Evolutionary conservation across 306 rosid species (phyloP).

Genomic region (Cucurbita moschata): DNA sequence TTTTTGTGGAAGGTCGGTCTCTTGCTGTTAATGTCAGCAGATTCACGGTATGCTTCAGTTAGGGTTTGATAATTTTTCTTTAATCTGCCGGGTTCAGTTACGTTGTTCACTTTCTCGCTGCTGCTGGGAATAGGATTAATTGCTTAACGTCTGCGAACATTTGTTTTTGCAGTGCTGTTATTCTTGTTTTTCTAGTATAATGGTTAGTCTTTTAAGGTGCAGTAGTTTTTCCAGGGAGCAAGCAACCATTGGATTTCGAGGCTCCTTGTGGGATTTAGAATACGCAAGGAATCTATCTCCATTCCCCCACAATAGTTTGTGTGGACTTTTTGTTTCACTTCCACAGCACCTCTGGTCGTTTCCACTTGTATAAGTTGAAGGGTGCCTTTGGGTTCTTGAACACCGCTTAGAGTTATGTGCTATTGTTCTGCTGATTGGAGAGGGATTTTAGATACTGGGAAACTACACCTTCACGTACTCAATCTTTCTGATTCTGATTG

Average conservation of each 20-base stretch:
- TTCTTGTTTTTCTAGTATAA: background rate
- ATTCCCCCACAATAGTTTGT: background rate
- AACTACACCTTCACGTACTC: slow-evolving; percentile 7
- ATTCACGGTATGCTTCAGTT: background rate
- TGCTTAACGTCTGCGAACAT: background rate
- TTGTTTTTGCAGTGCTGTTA: background rate
- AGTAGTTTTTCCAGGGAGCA: background rate
- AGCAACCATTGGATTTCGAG: background rate
- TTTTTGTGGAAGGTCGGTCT: background rate
- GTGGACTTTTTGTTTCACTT: background rate
- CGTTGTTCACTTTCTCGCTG: background rate
- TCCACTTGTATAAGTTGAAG: background rate
- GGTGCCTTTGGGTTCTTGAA: background rate
- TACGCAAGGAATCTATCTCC: slow-evolving; percentile 1
- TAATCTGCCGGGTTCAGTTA: background rate
- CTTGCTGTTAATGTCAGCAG: background rate
- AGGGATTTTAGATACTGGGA: slow-evolving; percentile 17
- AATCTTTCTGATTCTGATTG: slow-evolving; percentile 19
- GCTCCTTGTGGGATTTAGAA: background rate
- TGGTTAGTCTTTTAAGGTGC: background rate
- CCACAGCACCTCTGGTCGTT: background rate
- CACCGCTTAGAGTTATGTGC: slow-evolving; percentile 7
- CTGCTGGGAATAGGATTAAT: background rate
- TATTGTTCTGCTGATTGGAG: slow-evolving; percentile 24
- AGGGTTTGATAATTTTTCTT: background rate